Evolutionary conservation across 2,329 filamentous ascomycete species (phyloP).

Genomic region (Phyllosticta citrichinensis): DNA sequence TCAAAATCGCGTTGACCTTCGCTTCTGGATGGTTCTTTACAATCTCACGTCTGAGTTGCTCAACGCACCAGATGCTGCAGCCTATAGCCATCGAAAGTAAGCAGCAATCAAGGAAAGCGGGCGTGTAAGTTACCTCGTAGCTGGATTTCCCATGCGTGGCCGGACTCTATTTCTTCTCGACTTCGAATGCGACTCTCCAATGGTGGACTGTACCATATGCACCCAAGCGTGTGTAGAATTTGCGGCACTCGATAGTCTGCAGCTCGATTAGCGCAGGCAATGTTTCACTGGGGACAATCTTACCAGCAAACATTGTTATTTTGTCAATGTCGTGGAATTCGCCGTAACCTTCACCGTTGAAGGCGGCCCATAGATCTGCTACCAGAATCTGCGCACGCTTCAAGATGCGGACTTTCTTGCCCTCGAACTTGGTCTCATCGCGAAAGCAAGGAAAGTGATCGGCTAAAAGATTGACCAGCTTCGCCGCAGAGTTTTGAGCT

Average conservation of each 20-base stretch:
- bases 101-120: background rate
- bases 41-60: constrained; percentile 78
- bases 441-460: constrained; percentile 76
- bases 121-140: constrained; percentile 53
- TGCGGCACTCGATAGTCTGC: constrained; percentile 90
- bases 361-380: constrained; percentile 94
- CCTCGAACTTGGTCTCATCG: constrained; percentile 68
- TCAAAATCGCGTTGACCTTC: constrained; percentile 71
- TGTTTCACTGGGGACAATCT: background rate
- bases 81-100: constrained; percentile 35
- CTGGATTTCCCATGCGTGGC: constrained; percentile 74
- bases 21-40: constrained; percentile 59
- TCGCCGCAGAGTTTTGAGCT: constrained; percentile 69
- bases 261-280: constrained; percentile 1
- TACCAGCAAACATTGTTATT: constrained; percentile 90
- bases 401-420: constrained; percentile 67
- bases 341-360: constrained; percentile 70
- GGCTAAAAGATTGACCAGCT: constrained; percentile 76
- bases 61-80: constrained; percentile 93
- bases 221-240: constrained; percentile 46
- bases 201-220: constrained; percentile 68
- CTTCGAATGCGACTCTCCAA: constrained; percentile 61
- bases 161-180: constrained; percentile 56
- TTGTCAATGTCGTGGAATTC: constrained; percentile 84
- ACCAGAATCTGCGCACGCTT: constrained; percentile 95